Evolutionary conservation across 129 eudicot genomes (phyloP).

Genomic region (Lactuca saligna): DNA sequence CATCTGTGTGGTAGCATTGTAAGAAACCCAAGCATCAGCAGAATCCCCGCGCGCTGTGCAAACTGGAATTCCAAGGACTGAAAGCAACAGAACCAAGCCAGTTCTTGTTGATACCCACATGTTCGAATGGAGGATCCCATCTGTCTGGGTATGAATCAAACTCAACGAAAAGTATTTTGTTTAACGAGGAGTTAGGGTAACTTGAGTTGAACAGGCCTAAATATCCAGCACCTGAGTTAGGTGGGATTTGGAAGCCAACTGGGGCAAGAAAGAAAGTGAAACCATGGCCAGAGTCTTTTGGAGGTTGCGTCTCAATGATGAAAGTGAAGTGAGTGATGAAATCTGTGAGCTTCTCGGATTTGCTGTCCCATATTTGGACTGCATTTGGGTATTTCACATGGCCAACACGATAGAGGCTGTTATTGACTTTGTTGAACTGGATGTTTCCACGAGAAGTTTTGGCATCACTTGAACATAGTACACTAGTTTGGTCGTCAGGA

Average conservation of each 20-base stretch:
- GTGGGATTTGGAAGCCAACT: constrained; percentile 24
- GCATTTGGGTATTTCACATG: constrained; percentile 18
- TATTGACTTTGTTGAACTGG: constrained; percentile 9
- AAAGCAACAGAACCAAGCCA: background rate
- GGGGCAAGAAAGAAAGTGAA: constrained; percentile 32
- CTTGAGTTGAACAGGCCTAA: constrained; percentile 18
- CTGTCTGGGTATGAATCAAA: constrained; percentile 8
- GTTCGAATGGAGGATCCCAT: constrained; percentile 21
- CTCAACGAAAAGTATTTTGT: constrained; percentile 13
- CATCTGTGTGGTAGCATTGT: constrained; percentile 12
- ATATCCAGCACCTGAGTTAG: constrained; percentile 15
- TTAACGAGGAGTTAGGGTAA: background rate
- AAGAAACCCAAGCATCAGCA: constrained; percentile 20
- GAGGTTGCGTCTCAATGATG: constrained; percentile 8
- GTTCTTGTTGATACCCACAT: constrained; percentile 27
- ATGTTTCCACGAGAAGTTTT: constrained; percentile 2
- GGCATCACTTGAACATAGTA: constrained; percentile 21
- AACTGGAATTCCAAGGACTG: constrained; percentile 29
- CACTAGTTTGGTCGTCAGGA: background rate
- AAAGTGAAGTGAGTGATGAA: constrained; percentile 29
- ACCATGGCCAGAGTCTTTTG: constrained; percentile 6
- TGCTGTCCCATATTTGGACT: constrained; percentile 30
- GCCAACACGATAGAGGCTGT: constrained; percentile 7
- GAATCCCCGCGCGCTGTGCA: constrained; percentile 16
- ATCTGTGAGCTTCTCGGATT: constrained; percentile 9